These are phyloP conservation scores for Russula abietina DNA, from an alignment of 768 basidiomycete genomes.

Conservation along the genomic window DNA sequence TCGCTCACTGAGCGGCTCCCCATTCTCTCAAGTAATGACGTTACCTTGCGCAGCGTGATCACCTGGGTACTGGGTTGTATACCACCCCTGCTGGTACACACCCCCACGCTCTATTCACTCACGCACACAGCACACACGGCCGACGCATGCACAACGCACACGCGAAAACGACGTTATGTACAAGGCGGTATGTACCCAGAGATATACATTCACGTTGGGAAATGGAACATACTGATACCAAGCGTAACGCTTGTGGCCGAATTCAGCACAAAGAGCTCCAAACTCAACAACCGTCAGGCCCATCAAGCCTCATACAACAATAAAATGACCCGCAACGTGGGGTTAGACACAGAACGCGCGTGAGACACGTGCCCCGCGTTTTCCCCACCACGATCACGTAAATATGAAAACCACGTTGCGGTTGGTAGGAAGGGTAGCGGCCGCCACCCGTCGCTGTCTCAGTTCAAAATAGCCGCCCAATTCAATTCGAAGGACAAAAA, in stretches of 20 bases:
- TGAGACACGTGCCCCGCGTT: not conserved
- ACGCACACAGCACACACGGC: not conserved
- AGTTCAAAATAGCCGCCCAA: not conserved
- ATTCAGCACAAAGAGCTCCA: not conserved
- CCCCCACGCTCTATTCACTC: not conserved
- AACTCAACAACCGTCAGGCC: not conserved
- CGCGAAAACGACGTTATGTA: not conserved
- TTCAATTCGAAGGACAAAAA: not conserved
- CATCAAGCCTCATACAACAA: not conserved
- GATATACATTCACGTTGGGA: too few species aligned
- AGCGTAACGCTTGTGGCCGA: not conserved
- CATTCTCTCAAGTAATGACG: not conserved
- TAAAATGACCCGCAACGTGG: not conserved
- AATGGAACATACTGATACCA: not conserved
- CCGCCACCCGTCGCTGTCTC: not conserved
- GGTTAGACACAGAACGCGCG: not conserved
- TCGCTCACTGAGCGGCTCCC: not conserved
- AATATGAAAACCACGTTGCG: constrained; percentile 16
- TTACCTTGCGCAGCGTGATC: not conserved
- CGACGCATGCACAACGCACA: constrained; percentile 4
- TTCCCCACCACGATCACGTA: constrained; percentile 3
- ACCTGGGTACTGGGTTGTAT: not conserved
- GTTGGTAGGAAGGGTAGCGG: not conserved
- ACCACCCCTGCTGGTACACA: not conserved
- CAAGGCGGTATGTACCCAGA: not conserved